These are phyloP conservation scores for Suaeda aralocaspica DNA, from an alignment of 148 eudicot species.

Conservation along the genomic window DNA sequence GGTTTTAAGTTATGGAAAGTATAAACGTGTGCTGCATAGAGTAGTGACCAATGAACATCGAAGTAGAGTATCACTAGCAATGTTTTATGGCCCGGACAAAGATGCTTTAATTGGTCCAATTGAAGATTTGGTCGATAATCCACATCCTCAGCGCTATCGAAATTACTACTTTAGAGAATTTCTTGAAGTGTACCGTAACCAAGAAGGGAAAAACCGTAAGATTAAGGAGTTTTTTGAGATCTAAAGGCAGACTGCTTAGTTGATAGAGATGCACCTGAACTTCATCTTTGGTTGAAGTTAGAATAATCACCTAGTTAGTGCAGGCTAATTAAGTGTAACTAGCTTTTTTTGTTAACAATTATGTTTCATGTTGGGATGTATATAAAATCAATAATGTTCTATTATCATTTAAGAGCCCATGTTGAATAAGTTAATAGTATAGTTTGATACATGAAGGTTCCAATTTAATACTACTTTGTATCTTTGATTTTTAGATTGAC, in stretches of 20 bases:
- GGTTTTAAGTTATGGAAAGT: slow-evolving; percentile 30
- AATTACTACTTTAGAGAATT: slow-evolving; percentile 23
- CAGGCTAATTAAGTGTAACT: too few relatives aligned
- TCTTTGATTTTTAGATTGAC: too few relatives aligned
- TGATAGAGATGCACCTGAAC: too few relatives aligned
- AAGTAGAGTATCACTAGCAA: slow-evolving; percentile 20
- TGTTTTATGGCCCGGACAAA: slow-evolving; percentile 29
- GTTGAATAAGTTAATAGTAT: too few relatives aligned
- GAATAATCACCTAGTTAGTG: too few relatives aligned
- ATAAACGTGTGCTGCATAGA: slow-evolving; percentile 29
- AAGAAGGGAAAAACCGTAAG: slow-evolving; percentile 20
- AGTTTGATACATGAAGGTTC: too few relatives aligned
- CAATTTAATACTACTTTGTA: too few relatives aligned
- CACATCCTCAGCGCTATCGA: slow-evolving; percentile 17
- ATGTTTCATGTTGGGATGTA: too few relatives aligned
- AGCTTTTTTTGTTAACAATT: too few relatives aligned
- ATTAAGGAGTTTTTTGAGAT: slow-evolving; percentile 22
- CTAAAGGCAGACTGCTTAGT: background rate
- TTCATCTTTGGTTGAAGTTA: too few relatives aligned
- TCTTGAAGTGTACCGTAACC: slow-evolving; percentile 20
- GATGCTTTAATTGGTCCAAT: slow-evolving; percentile 17
- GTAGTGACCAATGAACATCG: slow-evolving; percentile 21
- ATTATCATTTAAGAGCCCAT: too few relatives aligned
- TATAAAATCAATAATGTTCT: too few relatives aligned
- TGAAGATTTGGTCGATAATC: slow-evolving; percentile 19